Percentiles rank a stretch among this genome's conserved stretches.
Conservation (phyloP, 306 rosid species). For the Quercus engelmannii region DNA sequence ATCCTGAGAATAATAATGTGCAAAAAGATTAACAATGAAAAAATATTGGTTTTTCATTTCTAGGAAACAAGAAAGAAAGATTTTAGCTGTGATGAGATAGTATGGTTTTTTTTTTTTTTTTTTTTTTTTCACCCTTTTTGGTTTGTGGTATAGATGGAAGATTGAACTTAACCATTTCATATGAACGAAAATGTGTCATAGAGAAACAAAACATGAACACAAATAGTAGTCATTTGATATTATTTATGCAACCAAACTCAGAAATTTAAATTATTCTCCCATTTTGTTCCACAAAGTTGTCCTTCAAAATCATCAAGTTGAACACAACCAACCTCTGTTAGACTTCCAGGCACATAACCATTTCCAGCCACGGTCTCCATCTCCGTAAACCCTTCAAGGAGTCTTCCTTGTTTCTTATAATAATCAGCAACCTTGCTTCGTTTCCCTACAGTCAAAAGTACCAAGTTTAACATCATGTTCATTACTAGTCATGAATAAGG, state of each 20-base stretch:
- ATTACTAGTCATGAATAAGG: not conserved
- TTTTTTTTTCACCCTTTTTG: too few species aligned
- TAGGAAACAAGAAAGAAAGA: not conserved
- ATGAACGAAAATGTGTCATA: too few species aligned
- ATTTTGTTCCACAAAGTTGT: too few species aligned
- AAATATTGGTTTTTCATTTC: not conserved
- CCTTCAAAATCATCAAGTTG: too few species aligned
- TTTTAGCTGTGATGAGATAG: too few species aligned
- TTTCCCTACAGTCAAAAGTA: conserved; percentile 36
- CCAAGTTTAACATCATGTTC: not conserved
- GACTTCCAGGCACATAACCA: conserved; percentile 61
- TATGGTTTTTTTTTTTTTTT: too few species aligned
- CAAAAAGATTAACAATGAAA: not conserved
- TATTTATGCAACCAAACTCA: too few species aligned
- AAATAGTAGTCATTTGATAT: too few species aligned
- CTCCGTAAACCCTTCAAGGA: conserved; percentile 72
- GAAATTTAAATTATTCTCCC: too few species aligned
- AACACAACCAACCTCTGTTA: conserved; percentile 52
- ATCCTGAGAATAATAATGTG: conserved; percentile 39
- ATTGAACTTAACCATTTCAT: too few species aligned
- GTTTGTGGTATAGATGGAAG: too few species aligned
- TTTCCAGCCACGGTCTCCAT: conserved; percentile 68
- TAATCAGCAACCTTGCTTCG: conserved; percentile 59
- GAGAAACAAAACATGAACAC: too few species aligned
- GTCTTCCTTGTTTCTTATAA: conserved; percentile 71